Evolutionary conservation across 1,284 basidiomycete genomes (phyloP).

Genomic region (Veloporphyrellus conicus): DNA sequence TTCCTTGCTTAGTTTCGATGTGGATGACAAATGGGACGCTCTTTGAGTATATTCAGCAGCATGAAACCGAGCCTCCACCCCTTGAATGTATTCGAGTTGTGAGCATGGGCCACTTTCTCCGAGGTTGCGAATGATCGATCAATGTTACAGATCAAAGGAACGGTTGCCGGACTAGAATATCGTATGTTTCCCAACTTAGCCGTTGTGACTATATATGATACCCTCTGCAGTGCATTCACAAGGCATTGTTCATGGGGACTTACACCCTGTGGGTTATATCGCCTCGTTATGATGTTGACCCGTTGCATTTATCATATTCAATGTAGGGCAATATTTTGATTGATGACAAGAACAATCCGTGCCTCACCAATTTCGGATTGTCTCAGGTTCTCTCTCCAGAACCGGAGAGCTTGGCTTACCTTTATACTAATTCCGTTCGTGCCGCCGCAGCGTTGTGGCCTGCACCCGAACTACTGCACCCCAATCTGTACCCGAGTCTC

Average conservation of each 20-base stretch:
- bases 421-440: neutral
- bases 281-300: neutral
- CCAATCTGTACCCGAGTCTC: neutral
- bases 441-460: neutral
- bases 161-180: constrained; percentile 2
- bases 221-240: constrained; percentile 4
- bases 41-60: neutral
- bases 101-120: neutral
- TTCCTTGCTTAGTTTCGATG: constrained; percentile 9
- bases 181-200: neutral
- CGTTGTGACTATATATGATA: neutral
- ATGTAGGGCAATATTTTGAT: constrained; percentile 3
- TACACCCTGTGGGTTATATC: neutral
- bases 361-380: constrained; percentile 10
- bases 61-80: neutral
- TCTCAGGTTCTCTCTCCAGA: neutral
- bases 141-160: constrained; percentile 1
- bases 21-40: constrained; percentile 14
- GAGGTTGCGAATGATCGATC: neutral
- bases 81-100: constrained; percentile 4
- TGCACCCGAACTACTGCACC: neutral
- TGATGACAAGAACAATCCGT: neutral
- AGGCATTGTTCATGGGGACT: constrained; percentile 4
- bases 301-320: neutral
- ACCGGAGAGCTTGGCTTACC: neutral